These are phyloP conservation scores for Leersia perrieri DNA, from an alignment of 176 grass and related monocot species.

Conservation along the genomic window DNA sequence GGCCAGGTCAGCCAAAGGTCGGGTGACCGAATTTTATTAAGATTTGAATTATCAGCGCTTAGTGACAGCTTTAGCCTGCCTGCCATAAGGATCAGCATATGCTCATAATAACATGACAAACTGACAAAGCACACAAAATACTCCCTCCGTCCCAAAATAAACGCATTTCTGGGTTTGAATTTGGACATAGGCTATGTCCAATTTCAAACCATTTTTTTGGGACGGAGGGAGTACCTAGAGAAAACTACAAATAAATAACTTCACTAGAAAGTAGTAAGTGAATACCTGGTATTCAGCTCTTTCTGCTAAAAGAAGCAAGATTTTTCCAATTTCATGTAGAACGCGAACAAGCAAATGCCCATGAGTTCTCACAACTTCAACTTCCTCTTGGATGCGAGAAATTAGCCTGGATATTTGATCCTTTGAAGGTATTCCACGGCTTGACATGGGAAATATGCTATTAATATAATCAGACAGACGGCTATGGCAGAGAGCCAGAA, in stretches of 20 bases:
- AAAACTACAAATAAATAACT: slow-evolving; percentile 25
- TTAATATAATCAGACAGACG: slow-evolving; percentile 94
- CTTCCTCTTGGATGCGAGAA: slow-evolving; percentile 95
- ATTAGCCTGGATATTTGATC: slow-evolving; percentile 95
- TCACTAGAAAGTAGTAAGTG: slow-evolving; percentile 14
- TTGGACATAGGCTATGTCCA: too few relatives aligned
- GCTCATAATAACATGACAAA: not conserved
- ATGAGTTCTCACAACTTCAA: slow-evolving; percentile 93
- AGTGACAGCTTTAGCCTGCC: not conserved
- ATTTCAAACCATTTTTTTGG: too few relatives aligned
- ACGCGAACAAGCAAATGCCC: slow-evolving; percentile 81
- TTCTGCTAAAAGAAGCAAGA: slow-evolving; percentile 74
- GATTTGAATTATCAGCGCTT: not conserved
- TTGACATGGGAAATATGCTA: slow-evolving; percentile 86
- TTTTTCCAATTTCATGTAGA: slow-evolving; percentile 86
- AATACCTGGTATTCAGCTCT: slow-evolving; percentile 97
- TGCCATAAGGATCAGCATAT: not conserved
- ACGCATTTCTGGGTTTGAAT: too few relatives aligned
- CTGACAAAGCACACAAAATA: not conserved
- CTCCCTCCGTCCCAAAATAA: too few relatives aligned
- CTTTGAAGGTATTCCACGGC: slow-evolving; percentile 91
- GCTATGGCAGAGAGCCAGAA: slow-evolving; percentile 82
- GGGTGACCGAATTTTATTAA: too few relatives aligned
- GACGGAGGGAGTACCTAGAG: too few relatives aligned
- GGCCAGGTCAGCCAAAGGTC: too few relatives aligned